Conservation (phyloP, 306 rosid genomes). For the Vigna trinervia region DNA sequence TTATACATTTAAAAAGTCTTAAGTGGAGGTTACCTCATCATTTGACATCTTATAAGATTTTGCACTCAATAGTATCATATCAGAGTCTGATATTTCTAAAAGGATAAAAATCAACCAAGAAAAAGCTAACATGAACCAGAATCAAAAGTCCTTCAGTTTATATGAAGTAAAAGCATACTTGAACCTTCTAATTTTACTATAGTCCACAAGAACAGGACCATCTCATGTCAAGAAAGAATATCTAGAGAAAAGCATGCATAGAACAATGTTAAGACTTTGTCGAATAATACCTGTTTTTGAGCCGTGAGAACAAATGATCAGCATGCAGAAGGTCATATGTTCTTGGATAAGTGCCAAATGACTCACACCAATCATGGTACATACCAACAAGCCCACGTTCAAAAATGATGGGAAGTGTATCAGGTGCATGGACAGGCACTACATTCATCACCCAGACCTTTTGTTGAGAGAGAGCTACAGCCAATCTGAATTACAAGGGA, state of each 20-base stretch:
- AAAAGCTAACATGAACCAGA: not conserved
- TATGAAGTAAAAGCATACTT: not conserved
- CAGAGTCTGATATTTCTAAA: not conserved
- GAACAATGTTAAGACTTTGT: not conserved
- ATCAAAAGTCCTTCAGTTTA: not conserved
- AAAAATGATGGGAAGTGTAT: slow-evolving; percentile 85
- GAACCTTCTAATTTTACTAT: not conserved
- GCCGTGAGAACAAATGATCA: slow-evolving; percentile 95
- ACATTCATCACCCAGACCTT: slow-evolving; percentile 98
- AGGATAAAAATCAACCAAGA: not conserved
- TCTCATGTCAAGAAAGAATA: slow-evolving; percentile 5
- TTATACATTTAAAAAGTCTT: too few species aligned
- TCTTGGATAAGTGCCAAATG: slow-evolving; percentile 90
- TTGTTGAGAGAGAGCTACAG: slow-evolving; percentile 79
- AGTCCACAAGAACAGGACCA: slow-evolving; percentile 13
- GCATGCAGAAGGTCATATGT: slow-evolving; percentile 94
- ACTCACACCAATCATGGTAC: slow-evolving; percentile 97
- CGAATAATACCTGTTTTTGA: slow-evolving; percentile 73
- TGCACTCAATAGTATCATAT: not conserved
- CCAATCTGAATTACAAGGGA: slow-evolving; percentile 64
- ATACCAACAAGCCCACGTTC: slow-evolving; percentile 91
- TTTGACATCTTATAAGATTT: too few species aligned
- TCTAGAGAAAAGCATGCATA: not conserved
- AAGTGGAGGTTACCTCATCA: too few species aligned
- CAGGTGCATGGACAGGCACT: slow-evolving; percentile 80